Percentiles rank a stretch among this genome's conserved stretches.
These are phyloP conservation scores for Wallacemonas sp. DNA, from an alignment of 208 protist genomes.

Conservation along the genomic window DNA sequence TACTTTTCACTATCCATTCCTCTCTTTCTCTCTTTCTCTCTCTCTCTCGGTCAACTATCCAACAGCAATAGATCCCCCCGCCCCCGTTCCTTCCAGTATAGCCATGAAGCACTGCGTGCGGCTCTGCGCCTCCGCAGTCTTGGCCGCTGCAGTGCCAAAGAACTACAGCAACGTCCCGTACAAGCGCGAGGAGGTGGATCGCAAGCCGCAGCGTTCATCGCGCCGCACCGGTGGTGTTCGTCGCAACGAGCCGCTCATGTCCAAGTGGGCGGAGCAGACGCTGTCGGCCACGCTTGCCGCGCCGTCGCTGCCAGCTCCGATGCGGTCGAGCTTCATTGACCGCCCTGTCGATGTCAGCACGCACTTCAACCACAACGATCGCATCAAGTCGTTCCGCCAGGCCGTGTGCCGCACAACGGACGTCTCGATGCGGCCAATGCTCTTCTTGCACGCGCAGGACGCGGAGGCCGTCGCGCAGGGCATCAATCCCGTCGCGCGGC, in stretches of 20 bases:
- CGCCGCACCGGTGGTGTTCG: neutral
- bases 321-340: constrained; percentile 73
- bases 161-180: constrained; percentile 52
- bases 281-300: neutral
- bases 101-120: constrained; percentile 7
- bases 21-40: neutral
- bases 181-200: constrained; percentile 17
- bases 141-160: constrained; percentile 28
- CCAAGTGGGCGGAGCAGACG: neutral
- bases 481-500: constrained; percentile 1
- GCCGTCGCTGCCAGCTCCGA: constrained; percentile 25
- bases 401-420: constrained; percentile 59
- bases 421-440: constrained; percentile 63
- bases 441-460: constrained; percentile 29
- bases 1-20: constrained; percentile 1
- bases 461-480: constrained; percentile 14
- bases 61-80: neutral
- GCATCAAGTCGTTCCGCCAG: constrained; percentile 63
- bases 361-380: constrained; percentile 55
- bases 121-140: neutral
- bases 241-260: constrained; percentile 1
- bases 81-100: neutral
- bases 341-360: constrained; percentile 35
- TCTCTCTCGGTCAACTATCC: neutral
- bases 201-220: neutral